Percentiles rank a stretch among this genome's conserved stretches.
Evolutionary conservation across 1,139 yeast genomes (phyloP).

Genomic region (Taphrina pruni): DNA sequence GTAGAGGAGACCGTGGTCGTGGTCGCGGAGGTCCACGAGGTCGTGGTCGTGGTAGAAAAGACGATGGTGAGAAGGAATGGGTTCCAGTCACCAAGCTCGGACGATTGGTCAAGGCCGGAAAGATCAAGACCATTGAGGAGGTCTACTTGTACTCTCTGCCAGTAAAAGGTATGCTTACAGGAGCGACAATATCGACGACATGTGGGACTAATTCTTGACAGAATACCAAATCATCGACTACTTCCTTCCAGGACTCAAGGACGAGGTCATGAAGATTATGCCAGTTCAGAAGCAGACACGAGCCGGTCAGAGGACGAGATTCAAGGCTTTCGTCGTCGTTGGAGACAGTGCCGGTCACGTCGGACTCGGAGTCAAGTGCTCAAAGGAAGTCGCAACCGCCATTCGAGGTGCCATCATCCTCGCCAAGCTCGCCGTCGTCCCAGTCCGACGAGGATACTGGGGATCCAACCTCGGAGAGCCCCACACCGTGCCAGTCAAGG

Average conservation of each 20-base stretch:
- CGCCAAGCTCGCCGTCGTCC: constrained; percentile 98
- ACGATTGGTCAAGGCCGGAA: constrained; percentile 99
- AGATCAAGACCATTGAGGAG: constrained; percentile 95
- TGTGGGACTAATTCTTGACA: neutral
- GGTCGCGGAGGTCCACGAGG: constrained; percentile 63
- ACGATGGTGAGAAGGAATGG: constrained; percentile 98
- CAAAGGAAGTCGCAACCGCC: constrained; percentile 99
- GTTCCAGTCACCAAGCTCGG: constrained; percentile 99
- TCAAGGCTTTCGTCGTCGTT: constrained; percentile 99
- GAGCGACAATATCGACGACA: neutral
- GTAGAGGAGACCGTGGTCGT: constrained; percentile 49
- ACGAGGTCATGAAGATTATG: constrained; percentile 97
- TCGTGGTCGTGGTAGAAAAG: constrained; percentile 65
- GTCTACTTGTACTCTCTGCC: constrained; percentile 99
- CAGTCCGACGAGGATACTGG: constrained; percentile 99
- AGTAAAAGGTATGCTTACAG: constrained; percentile 63
- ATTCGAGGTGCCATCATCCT: constrained; percentile 99
- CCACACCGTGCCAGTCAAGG: constrained; percentile 97
- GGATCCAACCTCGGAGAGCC: constrained; percentile 99
- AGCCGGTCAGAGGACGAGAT: constrained; percentile 99
- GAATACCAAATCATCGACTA: constrained; percentile 98
- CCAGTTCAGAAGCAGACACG: constrained; percentile 99
- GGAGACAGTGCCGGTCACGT: constrained; percentile 99
- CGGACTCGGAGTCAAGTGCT: constrained; percentile 99
- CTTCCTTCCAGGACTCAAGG: constrained; percentile 93